Conservation (phyloP, 495 filamentous ascomycete genomes). For the Pyrenula aspistea region DNA sequence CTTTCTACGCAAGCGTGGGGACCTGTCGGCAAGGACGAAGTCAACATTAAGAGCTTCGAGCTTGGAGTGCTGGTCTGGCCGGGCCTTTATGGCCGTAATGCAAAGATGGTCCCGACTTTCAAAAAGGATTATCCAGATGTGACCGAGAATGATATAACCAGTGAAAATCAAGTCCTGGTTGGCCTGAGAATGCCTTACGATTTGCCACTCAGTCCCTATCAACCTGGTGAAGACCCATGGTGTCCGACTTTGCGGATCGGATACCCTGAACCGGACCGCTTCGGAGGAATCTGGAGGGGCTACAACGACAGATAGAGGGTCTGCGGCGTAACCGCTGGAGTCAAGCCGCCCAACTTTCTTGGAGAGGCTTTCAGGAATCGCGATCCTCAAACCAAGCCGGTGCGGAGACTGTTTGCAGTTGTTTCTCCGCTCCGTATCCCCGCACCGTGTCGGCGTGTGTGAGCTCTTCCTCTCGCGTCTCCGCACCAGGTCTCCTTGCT, state of each 20-base stretch:
- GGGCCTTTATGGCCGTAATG: slow-evolving; percentile 34
- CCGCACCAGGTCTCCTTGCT: neutral
- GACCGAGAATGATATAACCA: neutral
- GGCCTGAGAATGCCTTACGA: slow-evolving; percentile 77
- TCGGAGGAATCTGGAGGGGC: slow-evolving; percentile 25
- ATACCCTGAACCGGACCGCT: slow-evolving; percentile 57
- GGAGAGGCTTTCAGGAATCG: no score
- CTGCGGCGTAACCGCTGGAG: no score
- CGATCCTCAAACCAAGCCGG: neutral
- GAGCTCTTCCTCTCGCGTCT: neutral
- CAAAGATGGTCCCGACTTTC: slow-evolving; percentile 61
- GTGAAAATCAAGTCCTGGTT: slow-evolving; percentile 22
- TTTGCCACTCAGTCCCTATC: slow-evolving; percentile 60
- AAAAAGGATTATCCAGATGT: slow-evolving; percentile 36
- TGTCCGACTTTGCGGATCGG: slow-evolving; percentile 42
- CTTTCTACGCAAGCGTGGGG: slow-evolving; percentile 88
- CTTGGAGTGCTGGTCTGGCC: slow-evolving; percentile 83
- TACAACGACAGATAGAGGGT: neutral
- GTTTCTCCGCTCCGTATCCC: neutral
- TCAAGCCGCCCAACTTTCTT: no score
- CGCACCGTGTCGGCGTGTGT: no score
- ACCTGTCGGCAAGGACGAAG: slow-evolving; percentile 38
- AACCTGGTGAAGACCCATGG: slow-evolving; percentile 58
- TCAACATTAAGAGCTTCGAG: slow-evolving; percentile 72
- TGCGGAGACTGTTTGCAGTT: neutral